phyloP scores from a whole-genome alignment of 306 rosid genomes.

The Vigna nakashimae region DNA sequence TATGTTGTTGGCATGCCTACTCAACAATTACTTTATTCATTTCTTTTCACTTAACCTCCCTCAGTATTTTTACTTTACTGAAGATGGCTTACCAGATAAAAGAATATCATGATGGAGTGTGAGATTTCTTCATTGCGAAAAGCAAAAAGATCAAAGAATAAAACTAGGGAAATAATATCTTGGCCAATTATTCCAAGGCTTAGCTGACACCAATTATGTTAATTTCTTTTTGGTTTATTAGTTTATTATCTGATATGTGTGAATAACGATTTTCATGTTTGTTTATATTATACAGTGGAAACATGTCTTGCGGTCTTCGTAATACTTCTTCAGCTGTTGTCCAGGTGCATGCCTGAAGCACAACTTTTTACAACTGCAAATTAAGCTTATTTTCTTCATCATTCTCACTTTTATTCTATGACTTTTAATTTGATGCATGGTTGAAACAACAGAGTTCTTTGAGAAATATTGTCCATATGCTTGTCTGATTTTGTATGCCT shows the following conservation, averaged over 20 bases:
- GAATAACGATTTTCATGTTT: constrained; percentile 27
- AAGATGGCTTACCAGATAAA: background rate
- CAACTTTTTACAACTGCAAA: constrained; percentile 7
- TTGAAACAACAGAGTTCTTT: constrained; percentile 9
- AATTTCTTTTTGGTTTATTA: background rate
- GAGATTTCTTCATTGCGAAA: background rate
- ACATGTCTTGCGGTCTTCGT: constrained; percentile 81
- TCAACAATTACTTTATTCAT: background rate
- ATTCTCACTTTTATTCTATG: background rate
- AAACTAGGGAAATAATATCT: constrained; percentile 20
- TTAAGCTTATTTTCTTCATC: constrained; percentile 34
- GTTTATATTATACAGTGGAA: constrained; percentile 70
- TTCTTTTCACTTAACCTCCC: constrained; percentile 15
- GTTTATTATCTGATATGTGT: constrained; percentile 17
- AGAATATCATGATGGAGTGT: background rate
- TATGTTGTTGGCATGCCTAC: background rate
- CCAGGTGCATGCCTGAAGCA: constrained; percentile 60
- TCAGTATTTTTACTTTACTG: background rate
- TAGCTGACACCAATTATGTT: background rate
- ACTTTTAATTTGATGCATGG: constrained; percentile 9
- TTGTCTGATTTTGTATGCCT: background rate
- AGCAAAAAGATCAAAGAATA: constrained; percentile 3
- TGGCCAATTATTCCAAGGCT: constrained; percentile 11
- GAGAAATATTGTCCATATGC: constrained; percentile 2
- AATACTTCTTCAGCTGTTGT: constrained; percentile 73